These are phyloP conservation scores for Wickerhamia fluorescens DNA, from an alignment of 805 yeast species.

Conservation along the genomic window DNA sequence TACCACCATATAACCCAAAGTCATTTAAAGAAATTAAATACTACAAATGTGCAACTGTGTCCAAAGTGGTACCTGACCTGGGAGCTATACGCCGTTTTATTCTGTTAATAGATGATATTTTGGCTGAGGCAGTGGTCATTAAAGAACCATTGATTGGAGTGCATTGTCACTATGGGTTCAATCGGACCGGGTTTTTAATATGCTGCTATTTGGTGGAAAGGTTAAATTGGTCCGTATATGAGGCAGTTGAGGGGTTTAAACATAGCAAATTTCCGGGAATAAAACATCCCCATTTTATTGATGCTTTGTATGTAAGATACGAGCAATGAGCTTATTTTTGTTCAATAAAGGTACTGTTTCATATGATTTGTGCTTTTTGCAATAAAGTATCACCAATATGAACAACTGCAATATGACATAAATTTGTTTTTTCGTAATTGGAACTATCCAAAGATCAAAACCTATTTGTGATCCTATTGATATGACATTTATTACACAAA, in stretches of 20 bases:
- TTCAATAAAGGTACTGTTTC: too few species aligned
- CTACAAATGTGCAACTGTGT: constrained; percentile 70
- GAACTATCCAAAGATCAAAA: too few species aligned
- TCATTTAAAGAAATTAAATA: constrained; percentile 49
- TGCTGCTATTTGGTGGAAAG: constrained; percentile 62
- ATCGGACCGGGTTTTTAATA: constrained; percentile 68
- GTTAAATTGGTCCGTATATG: constrained; percentile 51
- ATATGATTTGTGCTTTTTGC: too few species aligned
- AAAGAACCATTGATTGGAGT: constrained; percentile 45
- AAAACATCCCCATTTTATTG: constrained; percentile 70
- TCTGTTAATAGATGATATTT: constrained; percentile 43
- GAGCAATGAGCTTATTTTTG: too few species aligned
- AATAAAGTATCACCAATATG: too few species aligned
- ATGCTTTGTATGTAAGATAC: constrained; percentile 62
- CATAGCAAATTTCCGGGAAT: constrained; percentile 62
- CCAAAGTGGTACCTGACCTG: constrained; percentile 66
- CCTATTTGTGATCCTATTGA: too few species aligned
- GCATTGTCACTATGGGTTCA: constrained; percentile 80
- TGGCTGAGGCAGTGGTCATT: constrained; percentile 14
- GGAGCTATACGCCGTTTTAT: constrained; percentile 52
- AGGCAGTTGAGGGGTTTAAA: constrained; percentile 55
- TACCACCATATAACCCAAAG: constrained; percentile 64
- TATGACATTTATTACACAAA: too few species aligned
- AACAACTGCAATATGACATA: too few species aligned
- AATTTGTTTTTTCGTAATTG: too few species aligned